Evolutionary conservation across 768 basidiomycete genomes (phyloP), one percentile per base, ranked within the genome.

Genomic region (Boletus fagicola): DNA sequence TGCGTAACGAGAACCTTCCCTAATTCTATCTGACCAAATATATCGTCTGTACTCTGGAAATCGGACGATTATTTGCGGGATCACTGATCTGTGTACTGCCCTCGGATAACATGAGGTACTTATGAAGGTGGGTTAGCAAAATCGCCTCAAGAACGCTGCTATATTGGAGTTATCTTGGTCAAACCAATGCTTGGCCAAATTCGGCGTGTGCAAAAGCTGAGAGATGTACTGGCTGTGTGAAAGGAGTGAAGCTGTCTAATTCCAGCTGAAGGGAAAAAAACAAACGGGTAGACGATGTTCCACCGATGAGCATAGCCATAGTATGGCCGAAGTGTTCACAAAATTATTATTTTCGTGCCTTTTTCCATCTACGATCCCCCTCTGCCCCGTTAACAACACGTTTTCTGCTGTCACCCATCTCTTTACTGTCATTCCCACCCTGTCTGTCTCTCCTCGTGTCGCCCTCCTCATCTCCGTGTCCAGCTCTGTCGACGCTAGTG

Each of bases 281-380:
- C 9, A 11, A 33, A 26, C 16, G 24, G 20, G 20, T 26, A 40
- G 20, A 24, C 35, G 22, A 6, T 5, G 24, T n/a, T 22, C 40
- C 42, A 31, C 42, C 8, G 2, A 40, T 13, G 24, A 55, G 18
- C n/a, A n/a, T n/a, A n/a, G n/a, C n/a, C n/a, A n/a, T n/a, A 30
- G 20, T 36, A 42, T 13, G 43, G 15, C 5, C 10, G 4, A 20
- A 6, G 10, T 28, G 7, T 33, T 33, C 11, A 22, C 16, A 42
- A 12, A 45, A 22, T 30, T 11, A 38, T 59, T 44, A 62, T 49
- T 56, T 65, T 30, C 68, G 65, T 52, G 60, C 51, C 51, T 24
- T 71, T 57, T 71, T 71, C 20, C 47, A 28, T 24, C 33, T 54
- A n/a, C 51, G 52, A 48, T 50, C 55, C 15, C 43, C 63, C 15